Evolutionary conservation across 208 protist genomes (phyloP), one percentile per base, ranked within the genome.

Genomic region (Leishmania turanica): DNA sequence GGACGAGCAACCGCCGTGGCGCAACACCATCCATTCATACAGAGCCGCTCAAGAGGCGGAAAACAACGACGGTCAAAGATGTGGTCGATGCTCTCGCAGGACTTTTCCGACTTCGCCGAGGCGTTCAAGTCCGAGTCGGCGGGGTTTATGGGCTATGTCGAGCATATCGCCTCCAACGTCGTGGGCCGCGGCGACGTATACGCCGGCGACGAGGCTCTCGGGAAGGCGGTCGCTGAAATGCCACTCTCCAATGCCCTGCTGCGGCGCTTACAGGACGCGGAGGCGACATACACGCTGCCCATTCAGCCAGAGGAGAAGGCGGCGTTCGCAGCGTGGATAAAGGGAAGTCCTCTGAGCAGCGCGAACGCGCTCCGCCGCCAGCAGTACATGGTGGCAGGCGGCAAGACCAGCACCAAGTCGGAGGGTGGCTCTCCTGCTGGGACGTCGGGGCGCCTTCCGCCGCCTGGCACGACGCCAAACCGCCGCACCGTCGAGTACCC

Each of bases 191-290:
- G 82, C n/a, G 83, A 79, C 49, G 54, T 89, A 60, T 89, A 92
- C 71, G 91, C 91, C 40, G 93, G 91, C 1, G 93, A 95, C 66
- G 91, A 96, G 82, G 81, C 84, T 31, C 84, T 91, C 21, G 80
- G 80, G 0, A 77, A 91, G 73, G 51, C 73, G 4, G 86, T 88
- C 54, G 62, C 80, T 79, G 73, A 88, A 37, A 91, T 88, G 83
- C 92, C 92, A 7, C 77, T 96, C 21, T 71, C 84, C 9, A 83
- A 79, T 5, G 68, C 73, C 17, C 77, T 79, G 27, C 78, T 96
- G 45, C 54, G 78, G 19, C 65, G 81, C 37, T 80, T 94, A 34
- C 91, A 94, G 77, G 74, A 87, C 19, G 56, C 81, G 40, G 72
- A 87, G 75, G 62, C 72, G 8, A 93, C 90, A 34, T 94, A 93